These are phyloP conservation scores for Cercophora samala DNA, from an alignment of 495 filamentous ascomycete genomes.

Conservation along the genomic window DNA sequence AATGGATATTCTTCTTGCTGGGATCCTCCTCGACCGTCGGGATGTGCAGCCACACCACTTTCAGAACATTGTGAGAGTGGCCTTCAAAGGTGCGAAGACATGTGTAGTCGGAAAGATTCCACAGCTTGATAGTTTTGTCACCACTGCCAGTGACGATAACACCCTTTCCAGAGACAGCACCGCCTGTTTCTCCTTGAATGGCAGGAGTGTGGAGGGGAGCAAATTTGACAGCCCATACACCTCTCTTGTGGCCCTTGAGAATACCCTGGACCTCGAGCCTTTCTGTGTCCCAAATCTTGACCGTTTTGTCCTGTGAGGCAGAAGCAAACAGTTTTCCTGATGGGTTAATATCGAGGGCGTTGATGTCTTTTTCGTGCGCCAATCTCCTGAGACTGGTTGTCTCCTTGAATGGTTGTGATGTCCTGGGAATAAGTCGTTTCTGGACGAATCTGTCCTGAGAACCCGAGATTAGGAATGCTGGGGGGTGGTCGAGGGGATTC, in stretches of 20 bases:
- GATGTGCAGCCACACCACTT: slow-evolving; percentile 82
- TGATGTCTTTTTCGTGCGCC: slow-evolving; percentile 99
- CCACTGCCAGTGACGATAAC: slow-evolving; percentile 83
- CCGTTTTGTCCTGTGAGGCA: slow-evolving; percentile 90
- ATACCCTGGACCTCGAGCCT: slow-evolving; percentile 86
- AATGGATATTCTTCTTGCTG: slow-evolving; percentile 54
- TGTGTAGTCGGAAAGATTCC: slow-evolving; percentile 89
- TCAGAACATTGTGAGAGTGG: slow-evolving; percentile 91
- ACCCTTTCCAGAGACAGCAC: slow-evolving; percentile 63
- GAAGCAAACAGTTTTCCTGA: slow-evolving; percentile 76
- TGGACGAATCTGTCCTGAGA: slow-evolving; percentile 95
- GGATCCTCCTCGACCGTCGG: slow-evolving; percentile 45
- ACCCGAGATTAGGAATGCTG: slow-evolving; percentile 79
- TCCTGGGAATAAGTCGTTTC: slow-evolving; percentile 67
- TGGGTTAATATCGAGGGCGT: slow-evolving; percentile 78
- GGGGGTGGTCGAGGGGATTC: slow-evolving; percentile 73
- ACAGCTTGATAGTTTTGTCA: slow-evolving; percentile 94
- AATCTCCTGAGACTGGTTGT: slow-evolving; percentile 71
- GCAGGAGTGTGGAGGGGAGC: slow-evolving; percentile 70
- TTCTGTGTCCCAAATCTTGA: slow-evolving; percentile 91
- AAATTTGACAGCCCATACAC: slow-evolving; percentile 93
- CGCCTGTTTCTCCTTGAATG: slow-evolving; percentile 61
- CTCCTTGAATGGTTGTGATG: slow-evolving; percentile 46
- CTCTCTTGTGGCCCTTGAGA: slow-evolving; percentile 84
- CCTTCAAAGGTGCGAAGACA: slow-evolving; percentile 94